Conservation (phyloP, 305 asterid genomes). For the Solanum hybrid region DNA sequence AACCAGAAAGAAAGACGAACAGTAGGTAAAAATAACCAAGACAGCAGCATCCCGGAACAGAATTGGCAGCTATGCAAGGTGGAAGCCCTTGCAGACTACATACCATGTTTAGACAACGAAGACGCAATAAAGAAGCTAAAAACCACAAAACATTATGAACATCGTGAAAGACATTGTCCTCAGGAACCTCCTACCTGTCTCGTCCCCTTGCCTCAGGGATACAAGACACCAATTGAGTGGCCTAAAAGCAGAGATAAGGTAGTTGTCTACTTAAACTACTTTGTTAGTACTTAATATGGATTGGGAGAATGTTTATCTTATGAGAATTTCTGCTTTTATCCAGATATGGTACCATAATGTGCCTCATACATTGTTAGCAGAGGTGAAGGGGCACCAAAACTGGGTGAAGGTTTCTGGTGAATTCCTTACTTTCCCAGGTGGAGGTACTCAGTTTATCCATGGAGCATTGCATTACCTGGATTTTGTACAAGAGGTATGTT, state of each 20-base stretch:
- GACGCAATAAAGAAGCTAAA: slow-evolving; percentile 42
- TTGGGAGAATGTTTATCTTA: neutral
- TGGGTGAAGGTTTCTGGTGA: slow-evolving; percentile 88
- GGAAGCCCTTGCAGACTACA: slow-evolving; percentile 63
- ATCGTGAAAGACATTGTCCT: slow-evolving; percentile 88
- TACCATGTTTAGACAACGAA: slow-evolving; percentile 85
- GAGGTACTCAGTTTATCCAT: slow-evolving; percentile 84
- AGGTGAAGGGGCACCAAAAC: slow-evolving; percentile 82
- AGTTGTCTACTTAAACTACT: neutral
- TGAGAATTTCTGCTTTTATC: neutral
- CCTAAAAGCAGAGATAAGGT: slow-evolving; percentile 90
- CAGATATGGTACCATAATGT: slow-evolving; percentile 90
- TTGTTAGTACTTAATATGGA: neutral
- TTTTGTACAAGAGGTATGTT: slow-evolving; percentile 58
- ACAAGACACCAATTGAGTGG: slow-evolving; percentile 63
- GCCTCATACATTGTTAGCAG: slow-evolving; percentile 65
- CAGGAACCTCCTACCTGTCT: slow-evolving; percentile 63
- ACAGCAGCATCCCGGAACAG: slow-evolving; percentile 10
- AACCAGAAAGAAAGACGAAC: slow-evolving; percentile 61
- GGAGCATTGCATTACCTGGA: slow-evolving; percentile 85
- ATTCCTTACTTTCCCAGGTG: slow-evolving; percentile 80
- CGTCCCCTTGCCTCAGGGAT: slow-evolving; percentile 64
- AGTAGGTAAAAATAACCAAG: slow-evolving; percentile 28
- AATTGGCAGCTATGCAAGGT: slow-evolving; percentile 64
- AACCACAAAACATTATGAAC: slow-evolving; percentile 52